Conservation (phyloP, 805 yeast genomes). For the Lipomyces japonicus region DNA sequence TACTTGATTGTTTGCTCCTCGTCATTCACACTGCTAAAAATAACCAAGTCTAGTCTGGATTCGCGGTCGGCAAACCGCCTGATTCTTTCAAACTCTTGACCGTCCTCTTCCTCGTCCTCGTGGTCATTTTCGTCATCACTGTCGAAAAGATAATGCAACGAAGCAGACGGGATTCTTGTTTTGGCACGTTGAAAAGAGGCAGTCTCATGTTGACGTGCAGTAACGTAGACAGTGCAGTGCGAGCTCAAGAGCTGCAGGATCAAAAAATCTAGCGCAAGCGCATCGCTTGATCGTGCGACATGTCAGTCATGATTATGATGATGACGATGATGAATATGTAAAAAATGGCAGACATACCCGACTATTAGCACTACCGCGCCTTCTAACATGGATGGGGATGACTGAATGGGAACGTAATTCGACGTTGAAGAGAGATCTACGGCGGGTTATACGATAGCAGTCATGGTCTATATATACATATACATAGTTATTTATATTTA, state of each 20-base stretch:
- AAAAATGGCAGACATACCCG: too few relatives aligned
- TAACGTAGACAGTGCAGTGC: constrained; percentile 18
- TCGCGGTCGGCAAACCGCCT: constrained; percentile 4
- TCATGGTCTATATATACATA: too few relatives aligned
- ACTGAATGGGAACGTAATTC: too few relatives aligned
- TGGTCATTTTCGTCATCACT: constrained; percentile 2
- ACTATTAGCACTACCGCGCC: constrained; percentile 20
- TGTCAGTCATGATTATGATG: too few relatives aligned
- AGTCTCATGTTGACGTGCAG: constrained; percentile 14
- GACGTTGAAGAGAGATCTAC: too few relatives aligned
- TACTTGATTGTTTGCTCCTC: constrained; percentile 9
- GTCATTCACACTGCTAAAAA: constrained; percentile 13
- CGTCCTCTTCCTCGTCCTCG: background rate
- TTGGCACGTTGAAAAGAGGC: constrained; percentile 16
- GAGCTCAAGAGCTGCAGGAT: constrained; percentile 22
- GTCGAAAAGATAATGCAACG: background rate
- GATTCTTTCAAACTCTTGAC: background rate
- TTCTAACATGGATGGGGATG: constrained; percentile 13
- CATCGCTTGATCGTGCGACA: too few relatives aligned
- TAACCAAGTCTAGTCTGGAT: constrained; percentile 18
- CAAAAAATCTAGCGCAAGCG: constrained; percentile 22
- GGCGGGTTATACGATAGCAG: too few relatives aligned
- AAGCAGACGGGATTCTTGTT: constrained; percentile 8
- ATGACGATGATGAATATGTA: too few relatives aligned
- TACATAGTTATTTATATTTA: too few relatives aligned